phyloP scores from a whole-genome alignment of 495 filamentous ascomycete genomes.

The Penicillium coprophilum region DNA sequence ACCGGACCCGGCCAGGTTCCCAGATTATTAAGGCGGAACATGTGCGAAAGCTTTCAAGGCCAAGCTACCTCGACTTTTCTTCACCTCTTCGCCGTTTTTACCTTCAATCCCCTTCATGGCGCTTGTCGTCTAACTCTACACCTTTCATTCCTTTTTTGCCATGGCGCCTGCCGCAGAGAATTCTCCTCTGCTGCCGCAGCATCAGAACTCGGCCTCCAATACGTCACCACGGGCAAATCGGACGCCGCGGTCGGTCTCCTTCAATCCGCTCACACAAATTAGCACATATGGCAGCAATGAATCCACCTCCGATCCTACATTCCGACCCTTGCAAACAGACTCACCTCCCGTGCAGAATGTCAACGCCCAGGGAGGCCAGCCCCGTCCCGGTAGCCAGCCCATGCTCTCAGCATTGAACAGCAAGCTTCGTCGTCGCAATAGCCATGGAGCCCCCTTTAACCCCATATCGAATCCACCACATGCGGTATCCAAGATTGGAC shows the following conservation, averaged over 20 bases:
- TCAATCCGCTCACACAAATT: slow-evolving; percentile 65
- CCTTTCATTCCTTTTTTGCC: slow-evolving; percentile 12
- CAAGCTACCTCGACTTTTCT: slow-evolving; percentile 6
- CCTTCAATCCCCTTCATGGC: slow-evolving; percentile 22
- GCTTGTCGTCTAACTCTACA: slow-evolving; percentile 13
- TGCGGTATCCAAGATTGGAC: slow-evolving; percentile 76
- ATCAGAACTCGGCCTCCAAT: slow-evolving; percentile 32
- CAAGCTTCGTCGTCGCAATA: slow-evolving; percentile 83
- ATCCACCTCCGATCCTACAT: slow-evolving; percentile 40
- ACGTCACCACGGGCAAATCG: slow-evolving; percentile 45
- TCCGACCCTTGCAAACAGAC: slow-evolving; percentile 41
- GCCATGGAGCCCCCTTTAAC: slow-evolving; percentile 64
- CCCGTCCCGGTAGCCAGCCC: slow-evolving; percentile 52
- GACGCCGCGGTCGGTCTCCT: slow-evolving; percentile 62
- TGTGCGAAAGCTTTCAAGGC: slow-evolving; percentile 7
- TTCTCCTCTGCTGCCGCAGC: slow-evolving; percentile 48
- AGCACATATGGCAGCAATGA: slow-evolving; percentile 52
- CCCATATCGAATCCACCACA: slow-evolving; percentile 41
- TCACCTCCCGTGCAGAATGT: slow-evolving; percentile 39
- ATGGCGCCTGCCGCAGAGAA: slow-evolving; percentile 48
- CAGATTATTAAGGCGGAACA: slow-evolving; percentile 13
- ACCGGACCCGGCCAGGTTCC: background rate
- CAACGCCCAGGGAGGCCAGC: slow-evolving; percentile 31
- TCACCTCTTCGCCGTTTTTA: slow-evolving; percentile 2
- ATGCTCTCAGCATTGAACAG: slow-evolving; percentile 81